These are phyloP conservation scores for Pyrenochaeta sp. DNA, from an alignment of 2,329 filamentous ascomycete species.

Conservation along the genomic window DNA sequence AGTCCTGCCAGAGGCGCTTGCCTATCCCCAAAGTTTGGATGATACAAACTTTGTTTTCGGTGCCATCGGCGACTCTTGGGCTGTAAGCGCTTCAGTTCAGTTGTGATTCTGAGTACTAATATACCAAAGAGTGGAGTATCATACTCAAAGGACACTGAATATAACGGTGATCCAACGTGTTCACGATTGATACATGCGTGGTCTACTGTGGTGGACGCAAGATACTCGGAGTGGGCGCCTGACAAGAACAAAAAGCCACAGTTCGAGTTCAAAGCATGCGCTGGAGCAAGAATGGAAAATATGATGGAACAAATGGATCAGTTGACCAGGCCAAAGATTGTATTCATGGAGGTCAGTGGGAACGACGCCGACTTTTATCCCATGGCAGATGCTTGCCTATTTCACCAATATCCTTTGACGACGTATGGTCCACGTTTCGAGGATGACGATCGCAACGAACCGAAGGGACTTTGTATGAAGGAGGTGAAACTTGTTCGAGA, in stretches of 20 bases:
- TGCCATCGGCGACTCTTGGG: constrained; percentile 11
- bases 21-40: neutral
- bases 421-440: constrained; percentile 9
- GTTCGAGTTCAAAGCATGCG: constrained; percentile 14
- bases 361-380: constrained; percentile 17
- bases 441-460: constrained; percentile 7
- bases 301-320: constrained; percentile 10
- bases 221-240: constrained; percentile 6
- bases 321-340: constrained; percentile 11
- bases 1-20: neutral
- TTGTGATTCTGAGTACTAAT: neutral
- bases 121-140: constrained; percentile 5
- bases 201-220: constrained; percentile 8
- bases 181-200: constrained; percentile 13
- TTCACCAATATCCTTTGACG: constrained; percentile 1
- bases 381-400: constrained; percentile 14
- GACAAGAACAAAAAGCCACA: constrained; percentile 2
- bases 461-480: constrained; percentile 3
- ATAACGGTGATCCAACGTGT: constrained; percentile 2
- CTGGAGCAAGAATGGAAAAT: constrained; percentile 3
- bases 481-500: constrained; percentile 6
- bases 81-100: constrained; percentile 1
- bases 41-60: constrained; percentile 6
- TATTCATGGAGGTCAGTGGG: constrained; percentile 14
- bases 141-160: neutral